Base-by-base conservation (phyloP, 495 filamentous ascomycete genomes). In the Aspergillus ellipticus region DNA sequence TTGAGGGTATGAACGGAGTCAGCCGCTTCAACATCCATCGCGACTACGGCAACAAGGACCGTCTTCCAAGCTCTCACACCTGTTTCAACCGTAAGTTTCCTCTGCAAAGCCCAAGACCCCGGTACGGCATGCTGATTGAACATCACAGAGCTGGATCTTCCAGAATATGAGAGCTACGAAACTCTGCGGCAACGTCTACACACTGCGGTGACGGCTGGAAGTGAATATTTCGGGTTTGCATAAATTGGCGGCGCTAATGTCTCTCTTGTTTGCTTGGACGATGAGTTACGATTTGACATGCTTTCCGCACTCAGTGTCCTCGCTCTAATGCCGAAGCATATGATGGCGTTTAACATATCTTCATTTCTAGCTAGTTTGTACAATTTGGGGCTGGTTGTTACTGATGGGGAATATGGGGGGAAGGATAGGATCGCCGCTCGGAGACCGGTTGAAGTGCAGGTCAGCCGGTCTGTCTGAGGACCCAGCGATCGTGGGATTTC, bases 1-100 rank as follows among this genome's bases (percentile, higher is more conserved):
- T 99, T 20, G 94, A 99, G 74, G 94, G 94, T 58, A 99, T 99
- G 94, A 97, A 99, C 69, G 94, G 94, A 42, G 87, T 99, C 74
- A 95, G 88, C 71, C 84, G 88, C 58, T 99, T 99, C 85, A 99
- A 96, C 72, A 97, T 99, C 62, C 94, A 99, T 68, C 89, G 94
- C 49, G 95, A 97, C 70, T 97, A 96, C 72, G 94, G 94, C 57
- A 96, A 88, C 80, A 97, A 97, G 74, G 92, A 97, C 66, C 87
- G 95, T 53, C 82, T 99, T 52, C 94, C 94, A 59, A 95, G 89
- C 66, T 93, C 90, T 42, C 94, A 99, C 72, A 99, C 94, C 53
- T 99, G 94, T 78, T 99, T 99, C 77, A 99, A 99, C 70, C 94
- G 92, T 97, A 83, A 89, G 91, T 89, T 48, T 48, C 10, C 26